Base-by-base conservation (phyloP, 352 stramenopile species). In the Globisporangium recalcitrans region DNA sequence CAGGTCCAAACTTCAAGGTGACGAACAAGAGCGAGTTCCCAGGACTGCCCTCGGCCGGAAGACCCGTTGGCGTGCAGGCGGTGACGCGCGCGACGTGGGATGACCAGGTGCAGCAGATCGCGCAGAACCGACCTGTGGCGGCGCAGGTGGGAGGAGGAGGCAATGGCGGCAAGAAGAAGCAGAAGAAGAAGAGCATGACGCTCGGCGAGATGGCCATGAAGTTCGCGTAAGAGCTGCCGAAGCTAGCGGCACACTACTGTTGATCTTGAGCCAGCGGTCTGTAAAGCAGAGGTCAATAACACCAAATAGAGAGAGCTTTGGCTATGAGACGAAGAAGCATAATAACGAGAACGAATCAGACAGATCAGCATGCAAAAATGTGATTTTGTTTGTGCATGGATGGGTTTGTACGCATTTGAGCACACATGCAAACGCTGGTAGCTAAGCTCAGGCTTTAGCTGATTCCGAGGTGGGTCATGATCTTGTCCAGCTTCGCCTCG, bases 401-500 rank as follows among this genome's bases (percentile, higher is more conserved):
- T 31, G 27, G 27, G 38, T 22, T 46, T 46, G 38, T 5, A 46
- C 38, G 7, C 19, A 46, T 16, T 46, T n/a, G n/a, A n/a, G 38
- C 16, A 16, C 38, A 46, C 16, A 46, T 16, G 5, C 38, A 46
- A 46, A 46, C 16, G 16, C 16, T 22, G 38, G 38, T 3, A 46
- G 38, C n/a, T 8, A 48, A 14, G 4, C 11, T 21, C 2, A 7
- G 9, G 47, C 13, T 72, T 72, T 65, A 90, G 64, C 67, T 82
- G 59, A 88, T 87, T 56, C 85, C 85, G 10, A 96, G 69, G 54
- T 95, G 83, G 27, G 78, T 75, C 75, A 96, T 83, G 69, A 96
- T 92, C 71, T 95, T 95, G 78, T 96, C 84, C 36, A 96, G 78
- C 51, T 96, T 96, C 62, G 66, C 73, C 60, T 96, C 88, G 62